Percentiles rank a stretch among this genome's conserved stretches.
phyloP scores from a whole-genome alignment of 352 stramenopile species.

The Globisporangium perplexum region DNA sequence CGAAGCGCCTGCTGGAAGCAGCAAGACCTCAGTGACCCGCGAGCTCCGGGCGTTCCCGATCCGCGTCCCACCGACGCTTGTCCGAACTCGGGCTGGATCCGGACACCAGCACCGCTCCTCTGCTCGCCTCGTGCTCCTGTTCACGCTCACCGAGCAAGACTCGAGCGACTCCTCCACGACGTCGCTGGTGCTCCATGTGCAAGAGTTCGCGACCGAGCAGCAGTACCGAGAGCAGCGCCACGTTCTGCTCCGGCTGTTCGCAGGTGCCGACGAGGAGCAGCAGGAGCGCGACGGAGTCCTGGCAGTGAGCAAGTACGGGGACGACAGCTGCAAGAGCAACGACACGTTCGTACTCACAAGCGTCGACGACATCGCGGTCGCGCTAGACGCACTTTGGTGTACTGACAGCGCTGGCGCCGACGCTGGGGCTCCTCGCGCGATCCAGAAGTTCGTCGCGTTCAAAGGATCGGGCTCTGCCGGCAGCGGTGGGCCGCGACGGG shows the following conservation, averaged over 20 bases:
- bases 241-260: constrained; percentile 6
- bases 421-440: constrained; percentile 10
- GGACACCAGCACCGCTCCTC: not conserved
- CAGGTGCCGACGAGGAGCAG: not conserved
- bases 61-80: constrained; percentile 17
- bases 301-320: constrained; percentile 8
- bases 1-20: not conserved
- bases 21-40: not conserved
- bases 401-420: not conserved
- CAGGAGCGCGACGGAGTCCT: not conserved
- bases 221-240: constrained; percentile 12
- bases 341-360: constrained; percentile 7
- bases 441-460: constrained; percentile 47
- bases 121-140: constrained; percentile 5
- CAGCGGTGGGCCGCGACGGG: constrained; percentile 11
- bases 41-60: constrained; percentile 23
- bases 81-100: constrained; percentile 2
- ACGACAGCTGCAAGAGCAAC: constrained; percentile 9
- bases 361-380: constrained; percentile 8
- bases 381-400: constrained; percentile 13
- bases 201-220: constrained; percentile 8
- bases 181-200: constrained; percentile 7
- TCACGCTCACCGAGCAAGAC: constrained; percentile 2
- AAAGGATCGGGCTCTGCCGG: constrained; percentile 19
- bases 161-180: not conserved